These are phyloP conservation scores for Fusarium sp. DNA, from an alignment of 2,329 filamentous ascomycete genomes.

Conservation along the genomic window DNA sequence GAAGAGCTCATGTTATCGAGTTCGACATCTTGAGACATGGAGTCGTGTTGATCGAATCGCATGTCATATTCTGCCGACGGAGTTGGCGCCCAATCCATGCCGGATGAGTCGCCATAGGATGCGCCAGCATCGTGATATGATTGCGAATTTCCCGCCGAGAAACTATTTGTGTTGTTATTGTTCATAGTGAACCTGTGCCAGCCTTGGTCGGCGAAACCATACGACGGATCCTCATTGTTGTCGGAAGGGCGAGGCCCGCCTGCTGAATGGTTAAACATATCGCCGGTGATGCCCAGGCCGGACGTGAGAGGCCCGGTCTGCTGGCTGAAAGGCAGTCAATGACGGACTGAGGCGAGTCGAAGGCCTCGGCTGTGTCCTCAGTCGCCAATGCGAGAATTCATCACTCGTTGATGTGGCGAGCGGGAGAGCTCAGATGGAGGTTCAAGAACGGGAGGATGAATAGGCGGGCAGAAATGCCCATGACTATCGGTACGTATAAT, in stretches of 20 bases:
- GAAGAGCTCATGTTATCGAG: slow-evolving; percentile 40
- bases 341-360: slow-evolving; percentile 52
- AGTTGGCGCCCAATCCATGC: slow-evolving; percentile 53
- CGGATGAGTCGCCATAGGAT: slow-evolving; percentile 42
- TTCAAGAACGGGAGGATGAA: slow-evolving; percentile 46
- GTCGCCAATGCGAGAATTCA: slow-evolving; percentile 49
- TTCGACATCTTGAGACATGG: slow-evolving; percentile 41
- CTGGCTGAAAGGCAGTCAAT: slow-evolving; percentile 48
- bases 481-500: slow-evolving; percentile 47
- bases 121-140: slow-evolving; percentile 40
- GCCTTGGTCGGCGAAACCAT: slow-evolving; percentile 47
- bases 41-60: slow-evolving; percentile 41
- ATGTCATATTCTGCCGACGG: slow-evolving; percentile 43
- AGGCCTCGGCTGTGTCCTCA: slow-evolving; percentile 50
- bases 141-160: slow-evolving; percentile 39
- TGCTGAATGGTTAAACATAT: slow-evolving; percentile 51
- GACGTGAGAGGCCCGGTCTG: slow-evolving; percentile 47
- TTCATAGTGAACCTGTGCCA: slow-evolving; percentile 46
- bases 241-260: slow-evolving; percentile 47
- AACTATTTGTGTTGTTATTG: slow-evolving; percentile 33
- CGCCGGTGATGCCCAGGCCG: slow-evolving; percentile 46
- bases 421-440: slow-evolving; percentile 46
- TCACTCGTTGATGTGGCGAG: slow-evolving; percentile 50
- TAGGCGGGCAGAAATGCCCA: slow-evolving; percentile 50
- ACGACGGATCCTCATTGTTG: slow-evolving; percentile 42